Evolutionary conservation across 192 early-diverging fungal genomes (phyloP).

Genomic region (Lunasporangiospora selenospora): DNA sequence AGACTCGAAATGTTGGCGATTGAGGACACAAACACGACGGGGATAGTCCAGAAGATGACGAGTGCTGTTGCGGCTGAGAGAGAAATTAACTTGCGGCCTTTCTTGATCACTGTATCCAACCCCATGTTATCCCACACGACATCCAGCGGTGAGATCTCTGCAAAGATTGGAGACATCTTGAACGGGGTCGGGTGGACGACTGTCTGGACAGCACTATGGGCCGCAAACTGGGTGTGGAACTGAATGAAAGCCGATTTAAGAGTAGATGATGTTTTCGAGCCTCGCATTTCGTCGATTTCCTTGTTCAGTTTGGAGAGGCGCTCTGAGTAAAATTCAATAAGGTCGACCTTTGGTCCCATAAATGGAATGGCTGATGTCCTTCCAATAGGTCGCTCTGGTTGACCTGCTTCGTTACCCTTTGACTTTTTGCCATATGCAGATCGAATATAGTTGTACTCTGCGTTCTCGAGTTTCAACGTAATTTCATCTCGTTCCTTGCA

Average conservation of each 20-base stretch:
- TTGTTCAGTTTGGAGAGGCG: constrained; percentile 53
- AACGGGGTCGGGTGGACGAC: constrained; percentile 42
- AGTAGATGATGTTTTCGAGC: constrained; percentile 9
- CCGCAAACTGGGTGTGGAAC: constrained; percentile 77
- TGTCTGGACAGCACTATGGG: constrained; percentile 50
- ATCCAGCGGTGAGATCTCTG: constrained; percentile 74
- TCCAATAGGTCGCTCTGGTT: constrained; percentile 64
- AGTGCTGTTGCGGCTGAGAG: constrained; percentile 59
- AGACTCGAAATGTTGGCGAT: constrained; percentile 25
- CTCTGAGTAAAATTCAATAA: constrained; percentile 55
- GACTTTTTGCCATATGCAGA: constrained; percentile 11
- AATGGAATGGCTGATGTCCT: constrained; percentile 54
- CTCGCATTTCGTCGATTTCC: constrained; percentile 47
- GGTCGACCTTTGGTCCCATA: constrained; percentile 71
- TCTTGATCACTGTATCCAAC: constrained; percentile 55
- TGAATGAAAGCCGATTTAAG: constrained; percentile 81
- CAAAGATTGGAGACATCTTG: constrained; percentile 79
- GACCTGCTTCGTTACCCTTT: constrained; percentile 16
- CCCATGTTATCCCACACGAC: constrained; percentile 84
- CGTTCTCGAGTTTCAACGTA: constrained; percentile 56
- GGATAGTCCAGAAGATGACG: constrained; percentile 74
- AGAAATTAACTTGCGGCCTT: constrained; percentile 64
- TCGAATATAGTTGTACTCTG: constrained; percentile 44
- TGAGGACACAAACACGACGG: constrained; percentile 48
- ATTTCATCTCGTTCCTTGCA: constrained; percentile 60